A percentile compares a stretch with the other conserved stretches of the same genome.
These are phyloP conservation scores for Raphidocelis subcapitata DNA, from an alignment of 139 green algal species.

Conservation along the genomic window DNA sequence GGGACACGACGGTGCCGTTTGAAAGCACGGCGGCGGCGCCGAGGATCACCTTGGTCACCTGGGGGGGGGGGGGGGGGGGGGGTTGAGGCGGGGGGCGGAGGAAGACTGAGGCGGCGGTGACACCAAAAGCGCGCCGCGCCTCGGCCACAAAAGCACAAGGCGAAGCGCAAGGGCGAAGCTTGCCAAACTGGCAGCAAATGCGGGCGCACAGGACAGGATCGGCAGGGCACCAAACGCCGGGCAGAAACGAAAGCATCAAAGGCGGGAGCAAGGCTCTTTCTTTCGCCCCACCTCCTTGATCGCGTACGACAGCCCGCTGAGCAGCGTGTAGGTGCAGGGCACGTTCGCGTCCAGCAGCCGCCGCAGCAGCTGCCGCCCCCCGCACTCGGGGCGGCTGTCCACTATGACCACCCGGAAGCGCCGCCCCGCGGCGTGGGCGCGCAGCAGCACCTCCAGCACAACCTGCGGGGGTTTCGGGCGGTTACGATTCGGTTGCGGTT, in stretches of 20 bases:
- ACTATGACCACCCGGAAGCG: slow-evolving; percentile 84
- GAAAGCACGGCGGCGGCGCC: slow-evolving; percentile 88
- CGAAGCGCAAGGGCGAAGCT: too few relatives aligned
- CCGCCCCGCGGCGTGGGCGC: slow-evolving; percentile 40
- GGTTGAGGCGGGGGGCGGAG: too few relatives aligned
- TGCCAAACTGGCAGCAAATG: too few relatives aligned
- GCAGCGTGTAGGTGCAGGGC: slow-evolving; percentile 72
- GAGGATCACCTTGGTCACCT: slow-evolving; percentile 71
- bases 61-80: too few relatives aligned
- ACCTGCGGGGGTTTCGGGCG: slow-evolving; percentile 2
- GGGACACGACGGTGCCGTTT: slow-evolving; percentile 88
- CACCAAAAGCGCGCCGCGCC: too few relatives aligned
- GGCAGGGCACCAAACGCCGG: too few relatives aligned
- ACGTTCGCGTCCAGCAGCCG: slow-evolving; percentile 63
- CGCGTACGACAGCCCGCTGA: slow-evolving; percentile 78
- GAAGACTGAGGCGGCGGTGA: too few relatives aligned
- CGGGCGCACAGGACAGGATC: too few relatives aligned
- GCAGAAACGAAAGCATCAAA: too few relatives aligned
- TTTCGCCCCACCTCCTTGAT: slow-evolving; percentile 73
- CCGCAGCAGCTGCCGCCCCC: slow-evolving; percentile 71
- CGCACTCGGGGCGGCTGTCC: slow-evolving; percentile 79
- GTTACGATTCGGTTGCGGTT: too few relatives aligned
- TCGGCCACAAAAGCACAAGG: too few relatives aligned
- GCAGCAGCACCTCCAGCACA: slow-evolving; percentile 35
- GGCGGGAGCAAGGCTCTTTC: too few relatives aligned